Evolutionary conservation across 805 yeast species (phyloP).

Genomic region (Teunomyces funiuensis): DNA sequence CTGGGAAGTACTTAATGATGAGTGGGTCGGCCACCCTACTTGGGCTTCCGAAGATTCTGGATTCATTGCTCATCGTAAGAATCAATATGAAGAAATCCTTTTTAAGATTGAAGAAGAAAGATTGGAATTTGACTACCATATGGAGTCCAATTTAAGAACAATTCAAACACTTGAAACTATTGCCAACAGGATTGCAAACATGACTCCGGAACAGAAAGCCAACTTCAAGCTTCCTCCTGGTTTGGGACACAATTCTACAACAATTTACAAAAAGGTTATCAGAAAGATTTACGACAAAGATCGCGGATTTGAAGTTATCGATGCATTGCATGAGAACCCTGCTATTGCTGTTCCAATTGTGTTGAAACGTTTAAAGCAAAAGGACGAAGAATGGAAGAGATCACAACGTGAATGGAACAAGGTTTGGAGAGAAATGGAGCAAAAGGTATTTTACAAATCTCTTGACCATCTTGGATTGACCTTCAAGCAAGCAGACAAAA

Average conservation of each 20-base stretch:
- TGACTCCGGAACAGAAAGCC: slow-evolving; percentile 88
- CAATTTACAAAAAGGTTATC: slow-evolving; percentile 91
- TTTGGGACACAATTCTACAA: slow-evolving; percentile 84
- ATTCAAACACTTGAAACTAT: slow-evolving; percentile 94
- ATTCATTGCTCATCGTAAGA: slow-evolving; percentile 96
- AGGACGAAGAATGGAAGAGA: slow-evolving; percentile 98
- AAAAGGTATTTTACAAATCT: slow-evolving; percentile 88
- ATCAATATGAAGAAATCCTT: slow-evolving; percentile 94
- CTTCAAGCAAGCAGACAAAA: slow-evolving; percentile 95
- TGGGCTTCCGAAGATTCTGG: slow-evolving; percentile 99
- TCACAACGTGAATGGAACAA: slow-evolving; percentile 99
- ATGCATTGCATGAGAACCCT: slow-evolving; percentile 93
- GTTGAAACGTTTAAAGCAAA: slow-evolving; percentile 87
- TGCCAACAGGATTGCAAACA: slow-evolving; percentile 88
- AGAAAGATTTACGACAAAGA: slow-evolving; percentile 92
- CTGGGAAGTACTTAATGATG: slow-evolving; percentile 97
- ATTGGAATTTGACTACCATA: slow-evolving; percentile 93
- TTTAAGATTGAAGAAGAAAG: slow-evolving; percentile 98
- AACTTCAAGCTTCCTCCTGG: slow-evolving; percentile 88
- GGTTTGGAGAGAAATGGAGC: slow-evolving; percentile 98
- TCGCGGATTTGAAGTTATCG: slow-evolving; percentile 93
- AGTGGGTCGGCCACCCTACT: slow-evolving; percentile 99
- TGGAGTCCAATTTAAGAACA: slow-evolving; percentile 92
- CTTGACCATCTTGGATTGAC: slow-evolving; percentile 94
- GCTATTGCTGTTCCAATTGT: slow-evolving; percentile 94